Conservation (phyloP, 345 rosid species). For the Kernera saxatilis region DNA sequence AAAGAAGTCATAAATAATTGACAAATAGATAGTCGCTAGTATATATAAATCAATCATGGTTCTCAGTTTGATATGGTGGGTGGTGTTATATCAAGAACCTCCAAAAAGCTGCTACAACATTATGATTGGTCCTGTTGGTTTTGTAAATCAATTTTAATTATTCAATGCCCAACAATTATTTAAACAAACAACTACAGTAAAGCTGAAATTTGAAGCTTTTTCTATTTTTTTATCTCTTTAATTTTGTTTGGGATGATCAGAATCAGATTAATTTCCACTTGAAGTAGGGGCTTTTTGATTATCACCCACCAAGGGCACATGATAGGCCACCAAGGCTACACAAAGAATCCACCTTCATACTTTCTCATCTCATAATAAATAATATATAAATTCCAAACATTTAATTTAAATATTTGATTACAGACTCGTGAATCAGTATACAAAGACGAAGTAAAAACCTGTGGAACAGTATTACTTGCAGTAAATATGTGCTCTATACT, state of each 20-base stretch:
- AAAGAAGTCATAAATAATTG: not conserved
- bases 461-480: too few species aligned
- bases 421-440: not conserved
- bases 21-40: slow-evolving; percentile 11
- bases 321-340: slow-evolving; percentile 32
- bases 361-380: slow-evolving; percentile 1
- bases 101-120: slow-evolving; percentile 58
- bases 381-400: not conserved
- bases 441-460: not conserved
- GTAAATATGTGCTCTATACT: not conserved
- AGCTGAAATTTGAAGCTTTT: slow-evolving; percentile 32
- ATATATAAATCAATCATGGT: slow-evolving; percentile 39
- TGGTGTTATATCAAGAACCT: slow-evolving; percentile 45
- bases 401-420: not conserved
- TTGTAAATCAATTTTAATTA: slow-evolving; percentile 20
- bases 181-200: slow-evolving; percentile 23
- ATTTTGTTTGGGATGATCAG: slow-evolving; percentile 24
- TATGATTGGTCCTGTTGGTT: slow-evolving; percentile 49
- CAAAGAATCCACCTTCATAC: slow-evolving; percentile 27
- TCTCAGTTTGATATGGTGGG: slow-evolving; percentile 36
- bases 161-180: slow-evolving; percentile 10
- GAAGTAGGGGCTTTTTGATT: slow-evolving; percentile 22
- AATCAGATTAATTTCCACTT: slow-evolving; percentile 30
- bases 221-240: not conserved
- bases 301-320: slow-evolving; percentile 38